Evolutionary conservation across 257 asterid genomes (phyloP).

Genomic region (Primulina eburnea): DNA sequence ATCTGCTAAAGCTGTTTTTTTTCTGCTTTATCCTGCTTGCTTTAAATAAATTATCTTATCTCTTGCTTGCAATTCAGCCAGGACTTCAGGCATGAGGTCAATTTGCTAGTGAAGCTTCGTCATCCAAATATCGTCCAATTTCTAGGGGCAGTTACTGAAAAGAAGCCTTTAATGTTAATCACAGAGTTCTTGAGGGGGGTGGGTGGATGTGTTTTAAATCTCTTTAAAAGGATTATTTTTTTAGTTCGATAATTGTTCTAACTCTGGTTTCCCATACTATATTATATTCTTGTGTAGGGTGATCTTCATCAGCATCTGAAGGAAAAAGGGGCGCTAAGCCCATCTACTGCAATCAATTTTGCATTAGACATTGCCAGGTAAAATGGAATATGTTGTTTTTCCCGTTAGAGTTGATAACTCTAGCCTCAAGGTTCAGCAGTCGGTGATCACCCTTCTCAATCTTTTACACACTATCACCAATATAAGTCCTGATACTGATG

Average conservation of each 20-base stretch:
- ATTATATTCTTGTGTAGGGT: conserved; percentile 50
- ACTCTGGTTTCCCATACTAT: conserved; percentile 16
- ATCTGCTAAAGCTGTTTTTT: conserved; percentile 15
- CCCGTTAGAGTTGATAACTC: neutral
- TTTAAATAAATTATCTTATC: conserved; percentile 15
- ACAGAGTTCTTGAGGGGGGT: conserved; percentile 97
- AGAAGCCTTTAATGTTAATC: conserved; percentile 89
- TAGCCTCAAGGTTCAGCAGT: conserved; percentile 11
- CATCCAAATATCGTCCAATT: conserved; percentile 98
- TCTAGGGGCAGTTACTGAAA: conserved; percentile 95
- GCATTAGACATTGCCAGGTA: conserved; percentile 98
- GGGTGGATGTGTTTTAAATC: conserved; percentile 34
- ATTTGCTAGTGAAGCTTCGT: conserved; percentile 96
- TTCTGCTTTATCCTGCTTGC: conserved; percentile 21
- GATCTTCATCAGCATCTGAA: conserved; percentile 94
- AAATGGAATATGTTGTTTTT: conserved; percentile 14
- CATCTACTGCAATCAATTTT: conserved; percentile 70
- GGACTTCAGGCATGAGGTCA: conserved; percentile 98
- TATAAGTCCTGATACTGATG: conserved; percentile 6
- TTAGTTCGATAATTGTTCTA: conserved; percentile 6
- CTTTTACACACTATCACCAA: conserved; percentile 10
- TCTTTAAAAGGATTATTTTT: conserved; percentile 6
- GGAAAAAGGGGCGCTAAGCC: conserved; percentile 86
- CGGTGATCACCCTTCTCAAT: conserved; percentile 14
- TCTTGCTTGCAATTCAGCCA: conserved; percentile 53